phyloP scores from a whole-genome alignment of 2,329 filamentous ascomycete genomes.

The Thelonectria discophora region DNA sequence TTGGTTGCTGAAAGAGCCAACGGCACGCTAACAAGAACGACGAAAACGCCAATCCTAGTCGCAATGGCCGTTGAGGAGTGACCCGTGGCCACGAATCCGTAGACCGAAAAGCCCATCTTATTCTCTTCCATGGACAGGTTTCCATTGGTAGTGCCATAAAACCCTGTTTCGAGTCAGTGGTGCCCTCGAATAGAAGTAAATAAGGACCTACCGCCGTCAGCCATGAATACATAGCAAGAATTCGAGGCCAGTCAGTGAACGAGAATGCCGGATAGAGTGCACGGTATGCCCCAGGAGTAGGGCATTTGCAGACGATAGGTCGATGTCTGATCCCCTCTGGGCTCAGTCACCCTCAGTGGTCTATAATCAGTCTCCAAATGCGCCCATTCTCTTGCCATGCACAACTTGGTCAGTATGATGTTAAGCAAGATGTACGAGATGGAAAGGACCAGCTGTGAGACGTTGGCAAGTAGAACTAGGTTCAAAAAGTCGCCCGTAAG shows the following conservation, averaged over 20 bases:
- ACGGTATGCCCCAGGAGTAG: conserved; percentile 8
- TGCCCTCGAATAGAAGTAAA: background rate
- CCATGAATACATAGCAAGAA: conserved; percentile 10
- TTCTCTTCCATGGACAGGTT: background rate
- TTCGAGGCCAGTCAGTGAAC: conserved; percentile 7
- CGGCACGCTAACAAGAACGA: background rate
- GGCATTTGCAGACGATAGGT: conserved; percentile 9
- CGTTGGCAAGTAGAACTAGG: conserved; percentile 9
- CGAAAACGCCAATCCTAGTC: background rate
- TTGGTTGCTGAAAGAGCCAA: background rate
- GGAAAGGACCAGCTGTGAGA: conserved; percentile 9
- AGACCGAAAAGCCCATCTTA: background rate
- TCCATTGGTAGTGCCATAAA: background rate
- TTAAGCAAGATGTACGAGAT: conserved; percentile 7
- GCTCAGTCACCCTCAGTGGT: conserved; percentile 6
- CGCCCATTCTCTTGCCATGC: conserved; percentile 8
- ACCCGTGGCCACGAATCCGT: conserved; percentile 3
- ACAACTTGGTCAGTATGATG: conserved; percentile 4
- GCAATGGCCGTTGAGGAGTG: background rate
- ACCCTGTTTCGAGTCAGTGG: background rate
- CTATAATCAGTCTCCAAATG: background rate
- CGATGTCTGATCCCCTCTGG: conserved; percentile 1
- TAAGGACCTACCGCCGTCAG: background rate
- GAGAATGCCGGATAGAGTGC: conserved; percentile 3
- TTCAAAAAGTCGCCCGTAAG: conserved; percentile 3